phyloP scores from a whole-genome alignment of 805 yeast genomes.

The Ogataea nakhonphanomensis region DNA sequence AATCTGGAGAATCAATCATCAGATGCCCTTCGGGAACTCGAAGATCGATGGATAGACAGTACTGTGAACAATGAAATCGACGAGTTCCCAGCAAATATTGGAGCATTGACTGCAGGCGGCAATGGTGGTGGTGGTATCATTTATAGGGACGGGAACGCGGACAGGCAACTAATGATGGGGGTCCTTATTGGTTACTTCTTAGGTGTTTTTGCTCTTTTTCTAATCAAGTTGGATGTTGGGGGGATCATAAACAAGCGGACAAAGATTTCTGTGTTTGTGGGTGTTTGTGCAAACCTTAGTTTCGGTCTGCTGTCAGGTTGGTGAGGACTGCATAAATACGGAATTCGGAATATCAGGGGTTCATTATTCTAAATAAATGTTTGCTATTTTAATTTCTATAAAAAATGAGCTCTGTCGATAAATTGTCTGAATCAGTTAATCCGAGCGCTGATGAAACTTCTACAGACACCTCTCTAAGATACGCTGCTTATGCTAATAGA shows the following conservation, averaged over 20 bases:
- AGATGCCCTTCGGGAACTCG: conserved; percentile 61
- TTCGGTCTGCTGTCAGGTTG: conserved; percentile 58
- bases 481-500: conserved; percentile 80
- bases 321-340: conserved; percentile 18
- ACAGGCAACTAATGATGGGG: conserved; percentile 68
- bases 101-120: conserved; percentile 9
- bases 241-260: conserved; percentile 58
- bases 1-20: conserved; percentile 32
- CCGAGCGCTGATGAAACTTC: conserved; percentile 14
- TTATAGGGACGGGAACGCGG: conserved; percentile 34
- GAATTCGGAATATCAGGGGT: conserved; percentile 2
- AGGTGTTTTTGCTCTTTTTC: conserved; percentile 67
- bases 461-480: conserved; percentile 45
- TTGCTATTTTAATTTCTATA: neutral
- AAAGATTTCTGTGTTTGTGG: conserved; percentile 68
- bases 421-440: conserved; percentile 6
- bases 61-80: conserved; percentile 56
- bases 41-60: conserved; percentile 86
- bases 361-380: neutral
- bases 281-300: conserved; percentile 63
- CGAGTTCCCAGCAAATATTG: conserved; percentile 38
- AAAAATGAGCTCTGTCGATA: conserved; percentile 2
- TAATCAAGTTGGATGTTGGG: conserved; percentile 53
- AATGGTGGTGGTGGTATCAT: conserved; percentile 28
- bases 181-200: conserved; percentile 69